phyloP scores from a whole-genome alignment of 352 stramenopile species.

The Phytophthora foliorum region DNA sequence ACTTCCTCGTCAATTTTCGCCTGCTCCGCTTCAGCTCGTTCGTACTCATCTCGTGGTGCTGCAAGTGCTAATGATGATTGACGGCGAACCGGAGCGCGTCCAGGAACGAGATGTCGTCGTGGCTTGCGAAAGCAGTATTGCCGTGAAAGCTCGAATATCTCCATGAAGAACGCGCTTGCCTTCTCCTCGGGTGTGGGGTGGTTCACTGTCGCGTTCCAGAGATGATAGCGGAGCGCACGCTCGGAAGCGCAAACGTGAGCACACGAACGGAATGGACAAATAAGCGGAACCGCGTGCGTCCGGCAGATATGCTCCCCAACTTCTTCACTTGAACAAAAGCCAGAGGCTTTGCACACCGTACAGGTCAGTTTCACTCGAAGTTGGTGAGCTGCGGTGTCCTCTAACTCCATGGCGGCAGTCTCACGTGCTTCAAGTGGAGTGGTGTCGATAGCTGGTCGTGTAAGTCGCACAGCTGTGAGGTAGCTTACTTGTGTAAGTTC shows the following conservation, averaged over 20 bases:
- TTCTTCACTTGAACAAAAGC: slow-evolving; percentile 24
- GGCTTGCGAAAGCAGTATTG: slow-evolving; percentile 85
- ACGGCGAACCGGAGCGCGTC: slow-evolving; percentile 7
- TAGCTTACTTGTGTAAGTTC: slow-evolving; percentile 73
- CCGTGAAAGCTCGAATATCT: slow-evolving; percentile 76
- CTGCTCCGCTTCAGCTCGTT: slow-evolving; percentile 29
- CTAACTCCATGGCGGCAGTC: slow-evolving; percentile 41
- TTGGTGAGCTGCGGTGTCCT: slow-evolving; percentile 46
- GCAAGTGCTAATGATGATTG: slow-evolving; percentile 11
- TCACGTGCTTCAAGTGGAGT: slow-evolving; percentile 50
- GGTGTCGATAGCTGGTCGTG: slow-evolving; percentile 54
- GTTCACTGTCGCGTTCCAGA: slow-evolving; percentile 73
- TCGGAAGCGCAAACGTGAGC: slow-evolving; percentile 76
- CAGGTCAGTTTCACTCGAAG: slow-evolving; percentile 57
- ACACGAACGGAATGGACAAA: slow-evolving; percentile 82
- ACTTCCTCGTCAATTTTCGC: slow-evolving; percentile 59
- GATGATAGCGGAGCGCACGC: slow-evolving; percentile 75
- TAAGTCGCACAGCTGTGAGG: slow-evolving; percentile 53
- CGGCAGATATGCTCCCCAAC: slow-evolving; percentile 76
- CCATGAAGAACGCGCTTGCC: slow-evolving; percentile 71
- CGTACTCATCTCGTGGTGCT: slow-evolving; percentile 34
- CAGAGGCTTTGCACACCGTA: slow-evolving; percentile 51
- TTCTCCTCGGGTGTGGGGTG: slow-evolving; percentile 66
- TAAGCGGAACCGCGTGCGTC: slow-evolving; percentile 63
- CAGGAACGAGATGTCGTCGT: slow-evolving; percentile 53